These are phyloP conservation scores for Penicillium sclerotiorum DNA, from an alignment of 2,329 filamentous ascomycete genomes.

Conservation along the genomic window DNA sequence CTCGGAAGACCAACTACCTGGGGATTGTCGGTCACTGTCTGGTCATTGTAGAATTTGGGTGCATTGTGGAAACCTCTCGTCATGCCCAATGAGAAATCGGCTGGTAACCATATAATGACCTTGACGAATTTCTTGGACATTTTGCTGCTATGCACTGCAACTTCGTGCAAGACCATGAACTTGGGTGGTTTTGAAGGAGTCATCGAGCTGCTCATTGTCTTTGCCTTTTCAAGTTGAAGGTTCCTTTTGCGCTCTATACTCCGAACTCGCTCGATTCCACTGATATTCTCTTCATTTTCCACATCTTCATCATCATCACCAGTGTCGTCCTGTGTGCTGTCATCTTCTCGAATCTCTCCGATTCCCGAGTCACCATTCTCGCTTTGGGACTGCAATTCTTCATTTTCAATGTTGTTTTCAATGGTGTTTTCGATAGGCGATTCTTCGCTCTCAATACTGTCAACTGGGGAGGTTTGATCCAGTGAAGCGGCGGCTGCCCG, in stretches of 20 bases:
- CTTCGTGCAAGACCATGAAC: conserved; percentile 6
- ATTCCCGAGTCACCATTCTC: conserved; percentile 1
- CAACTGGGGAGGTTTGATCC: background rate
- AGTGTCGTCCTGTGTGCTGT: background rate
- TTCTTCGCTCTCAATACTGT: conserved; percentile 6
- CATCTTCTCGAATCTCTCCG: conserved; percentile 4
- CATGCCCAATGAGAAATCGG: conserved; percentile 81
- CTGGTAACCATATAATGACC: conserved; percentile 58
- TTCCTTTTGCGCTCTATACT: conserved; percentile 4
- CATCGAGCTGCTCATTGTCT: conserved; percentile 11
- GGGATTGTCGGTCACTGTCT: conserved; percentile 74
- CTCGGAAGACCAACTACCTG: conserved; percentile 77
- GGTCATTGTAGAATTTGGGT: conserved; percentile 81
- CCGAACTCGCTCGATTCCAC: background rate
- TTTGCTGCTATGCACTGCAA: conserved; percentile 3
- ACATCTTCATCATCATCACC: conserved; percentile 7
- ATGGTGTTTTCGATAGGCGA: no score
- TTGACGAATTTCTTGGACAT: conserved; percentile 6
- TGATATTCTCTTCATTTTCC: conserved; percentile 1
- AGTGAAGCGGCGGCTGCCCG: conserved; percentile 5
- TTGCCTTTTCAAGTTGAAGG: conserved; percentile 6
- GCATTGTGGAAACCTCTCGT: conserved; percentile 88
- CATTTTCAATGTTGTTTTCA: background rate
- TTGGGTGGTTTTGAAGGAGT: conserved; percentile 3
- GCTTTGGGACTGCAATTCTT: background rate